Conservation (phyloP, 2,329 filamentous ascomycete genomes). For the Fusarium scirpi region DNA sequence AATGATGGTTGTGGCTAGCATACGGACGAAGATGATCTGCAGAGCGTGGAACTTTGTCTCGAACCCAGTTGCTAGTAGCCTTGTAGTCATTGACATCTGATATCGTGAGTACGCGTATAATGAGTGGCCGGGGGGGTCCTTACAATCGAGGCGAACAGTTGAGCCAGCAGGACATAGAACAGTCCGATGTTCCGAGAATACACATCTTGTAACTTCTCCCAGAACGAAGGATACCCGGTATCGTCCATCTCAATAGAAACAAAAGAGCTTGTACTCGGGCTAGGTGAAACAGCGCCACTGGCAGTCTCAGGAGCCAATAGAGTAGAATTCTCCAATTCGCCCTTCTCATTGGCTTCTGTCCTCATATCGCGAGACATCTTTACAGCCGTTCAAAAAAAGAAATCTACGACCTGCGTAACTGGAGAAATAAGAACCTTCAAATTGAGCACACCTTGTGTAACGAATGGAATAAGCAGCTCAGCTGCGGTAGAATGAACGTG, state of each 20-base stretch:
- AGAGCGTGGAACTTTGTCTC: constrained; percentile 55
- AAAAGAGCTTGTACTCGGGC: not conserved
- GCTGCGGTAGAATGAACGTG: not conserved
- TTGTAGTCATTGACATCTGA: constrained; percentile 57
- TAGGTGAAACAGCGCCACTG: not conserved
- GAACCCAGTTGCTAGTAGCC: constrained; percentile 51
- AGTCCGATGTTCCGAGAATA: constrained; percentile 58
- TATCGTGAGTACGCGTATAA: not conserved
- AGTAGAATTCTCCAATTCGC: not conserved
- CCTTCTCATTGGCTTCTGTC: not conserved
- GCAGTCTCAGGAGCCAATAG: not conserved
- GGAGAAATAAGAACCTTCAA: rapidly evolving
- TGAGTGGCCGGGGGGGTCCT: not conserved
- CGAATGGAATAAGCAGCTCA: not conserved
- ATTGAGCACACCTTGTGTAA: not conserved
- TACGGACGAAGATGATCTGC: constrained; percentile 59
- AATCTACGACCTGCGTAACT: not conserved
- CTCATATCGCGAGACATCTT: constrained; percentile 29
- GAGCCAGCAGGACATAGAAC: constrained; percentile 56
- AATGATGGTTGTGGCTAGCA: constrained; percentile 54
- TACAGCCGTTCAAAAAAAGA: rapidly evolving
- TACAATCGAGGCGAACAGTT: constrained; percentile 57
- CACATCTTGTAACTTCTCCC: constrained; percentile 54
- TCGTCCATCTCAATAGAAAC: not conserved
- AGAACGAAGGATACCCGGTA: not conserved